These are phyloP conservation scores for Acer negundo DNA, from an alignment of 345 rosid genomes.

Conservation along the genomic window DNA sequence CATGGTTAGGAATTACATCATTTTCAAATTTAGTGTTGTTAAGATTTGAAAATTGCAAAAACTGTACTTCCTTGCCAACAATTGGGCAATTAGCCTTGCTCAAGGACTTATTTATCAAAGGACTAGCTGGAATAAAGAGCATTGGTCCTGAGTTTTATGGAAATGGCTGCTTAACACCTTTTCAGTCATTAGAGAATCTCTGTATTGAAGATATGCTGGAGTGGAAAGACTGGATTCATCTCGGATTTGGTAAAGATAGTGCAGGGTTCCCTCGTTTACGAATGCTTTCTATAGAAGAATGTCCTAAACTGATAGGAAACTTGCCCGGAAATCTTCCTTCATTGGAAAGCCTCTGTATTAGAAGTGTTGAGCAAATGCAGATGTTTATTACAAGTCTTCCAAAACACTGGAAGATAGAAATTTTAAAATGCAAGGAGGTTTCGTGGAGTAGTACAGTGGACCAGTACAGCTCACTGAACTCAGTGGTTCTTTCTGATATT, in stretches of 20 bases:
- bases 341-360: not conserved
- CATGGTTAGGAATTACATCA: conserved; percentile 41
- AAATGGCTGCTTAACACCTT: conserved; percentile 19
- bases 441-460: not conserved
- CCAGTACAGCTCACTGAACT: not conserved
- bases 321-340: not conserved
- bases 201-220: conserved; percentile 7
- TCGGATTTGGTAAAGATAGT: too few species aligned
- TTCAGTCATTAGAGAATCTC: conserved; percentile 38
- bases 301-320: not conserved
- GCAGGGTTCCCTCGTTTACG: too few species aligned
- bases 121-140: conserved; percentile 16
- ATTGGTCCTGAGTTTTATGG: conserved; percentile 41
- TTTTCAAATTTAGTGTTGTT: conserved; percentile 25
- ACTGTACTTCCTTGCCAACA: conserved; percentile 40
- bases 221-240: too few species aligned
- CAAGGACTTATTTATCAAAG: conserved; percentile 33
- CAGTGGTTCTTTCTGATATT: not conserved
- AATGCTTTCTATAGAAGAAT: not conserved
- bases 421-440: not conserved
- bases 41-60: conserved; percentile 31
- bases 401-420: not conserved
- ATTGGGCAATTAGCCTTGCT: conserved; percentile 42
- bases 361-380: not conserved
- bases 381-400: not conserved